Percentiles rank a stretch among this genome's conserved stretches.
Conservation (phyloP, 495 filamentous ascomycete genomes). For the Pseudomonodictys pantanalensis region DNA sequence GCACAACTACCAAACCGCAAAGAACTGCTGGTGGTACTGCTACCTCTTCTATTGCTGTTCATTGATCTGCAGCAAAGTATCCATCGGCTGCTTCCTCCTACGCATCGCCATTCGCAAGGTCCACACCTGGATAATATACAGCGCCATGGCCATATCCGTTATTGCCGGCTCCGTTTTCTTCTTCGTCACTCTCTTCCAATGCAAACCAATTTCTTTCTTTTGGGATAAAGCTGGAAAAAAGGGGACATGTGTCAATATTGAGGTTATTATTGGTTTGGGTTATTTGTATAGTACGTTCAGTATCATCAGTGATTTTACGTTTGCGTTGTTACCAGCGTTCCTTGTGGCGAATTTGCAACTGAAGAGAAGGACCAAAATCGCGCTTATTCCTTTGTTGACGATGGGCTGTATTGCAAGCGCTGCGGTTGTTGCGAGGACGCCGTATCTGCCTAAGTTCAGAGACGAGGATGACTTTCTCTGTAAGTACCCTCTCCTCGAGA, state of each 20-base stretch:
- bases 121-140: slow-evolving; percentile 11
- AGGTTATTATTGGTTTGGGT: slow-evolving; percentile 12
- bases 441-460: slow-evolving; percentile 9
- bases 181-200: slow-evolving; percentile 29
- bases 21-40: slow-evolving; percentile 21
- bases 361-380: slow-evolving; percentile 11
- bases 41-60: slow-evolving; percentile 25
- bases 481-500: background rate
- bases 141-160: slow-evolving; percentile 16
- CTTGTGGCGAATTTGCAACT: slow-evolving; percentile 10
- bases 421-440: slow-evolving; percentile 15
- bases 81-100: slow-evolving; percentile 29
- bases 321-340: slow-evolving; percentile 18
- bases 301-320: slow-evolving; percentile 25
- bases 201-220: slow-evolving; percentile 22
- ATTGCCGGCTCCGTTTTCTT: slow-evolving; percentile 14
- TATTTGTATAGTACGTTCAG: slow-evolving; percentile 23
- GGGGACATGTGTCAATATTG: slow-evolving; percentile 9
- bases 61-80: slow-evolving; percentile 18
- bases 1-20: background rate
- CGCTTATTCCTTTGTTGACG: slow-evolving; percentile 10
- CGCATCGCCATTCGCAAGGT: slow-evolving; percentile 17
- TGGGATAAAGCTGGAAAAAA: slow-evolving; percentile 17
- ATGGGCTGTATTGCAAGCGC: slow-evolving; percentile 28
- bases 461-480: slow-evolving; percentile 25